Evolutionary conservation across 352 stramenopile genomes (phyloP), one percentile per base, ranked within the genome.

Genomic region (Globisporangium cederbergense): DNA sequence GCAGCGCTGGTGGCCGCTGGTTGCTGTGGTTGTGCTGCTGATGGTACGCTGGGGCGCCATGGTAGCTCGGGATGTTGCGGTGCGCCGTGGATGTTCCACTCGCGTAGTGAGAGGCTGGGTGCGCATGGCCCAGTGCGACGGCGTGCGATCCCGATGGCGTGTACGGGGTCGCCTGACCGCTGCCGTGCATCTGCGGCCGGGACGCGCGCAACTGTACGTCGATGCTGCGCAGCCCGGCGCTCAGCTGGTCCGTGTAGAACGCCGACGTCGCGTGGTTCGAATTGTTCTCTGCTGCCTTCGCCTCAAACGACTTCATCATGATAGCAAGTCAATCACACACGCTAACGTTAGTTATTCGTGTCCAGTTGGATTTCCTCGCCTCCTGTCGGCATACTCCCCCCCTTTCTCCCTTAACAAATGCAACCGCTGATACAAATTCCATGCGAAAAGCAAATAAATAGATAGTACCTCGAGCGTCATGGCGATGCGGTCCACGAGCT

Each of bases 401-500:
- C 22, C 16, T 58, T 32, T 14, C 43, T 53, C 42, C 16, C 16
- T 60, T 25, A 4, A 13, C 13, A 13, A 49, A 20, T 42, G 9
- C 28, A 14, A 8, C 8, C 14, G 11, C 5, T 14, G 11, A 30
- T 18, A 30, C 45, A 50, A 18, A 40, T 25, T n/a, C 2, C 18
- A 11, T 14, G 14, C 3, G n/a, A 61, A 60, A 34, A 52, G 11
- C 13, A 49, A 62, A 9, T 18, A 32, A 10, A 57, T 18, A 56
- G 5, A 62, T 30, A 58, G 13, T 30, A 92, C 83, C 81, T 91
- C 79, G 7, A 92, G 52, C 42, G 87, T 75, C 2, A 59, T 38
- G 10, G 78, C 77, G 60, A 95, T 90, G 69, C 86, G 83, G 46
- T 91, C 82, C 34, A 93, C 81, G 50, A 95, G 77, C 60, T 95